Base-by-base conservation (phyloP, 2,329 filamentous ascomycete genomes). In the Davidsoniella eucalypti region DNA sequence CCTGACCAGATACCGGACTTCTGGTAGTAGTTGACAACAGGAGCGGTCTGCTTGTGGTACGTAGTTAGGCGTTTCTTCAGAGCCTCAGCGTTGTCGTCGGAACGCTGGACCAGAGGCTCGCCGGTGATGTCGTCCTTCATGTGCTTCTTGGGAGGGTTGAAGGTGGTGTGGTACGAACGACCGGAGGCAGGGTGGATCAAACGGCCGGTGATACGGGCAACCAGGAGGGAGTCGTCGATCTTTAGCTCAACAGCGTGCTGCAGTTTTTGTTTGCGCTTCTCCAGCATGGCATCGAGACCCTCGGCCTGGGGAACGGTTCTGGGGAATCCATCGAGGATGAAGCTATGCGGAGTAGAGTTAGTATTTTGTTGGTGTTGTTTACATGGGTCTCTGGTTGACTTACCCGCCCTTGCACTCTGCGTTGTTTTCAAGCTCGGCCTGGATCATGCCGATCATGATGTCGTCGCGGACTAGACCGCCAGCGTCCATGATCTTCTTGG, bases 401-500 rank as follows among this genome's bases (percentile, higher is more conserved):
- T 75, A 95, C 90, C 92, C 92, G 69, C 90, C 90, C 72, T 85
- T 85, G 78, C 92, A 98, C 71, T 98, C 90, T 62, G 77, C 69
- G 73, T 98, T 98, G 69, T 76, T 83, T 62, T 93, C 84, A 47
- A 98, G 77, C 75, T 98, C 90, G 65, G 82, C 84, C 79, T 92
- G 90, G 73, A 98, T 98, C 92, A 98, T 98, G 69, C 90, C 87
- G 67, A 98, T 85, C 78, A 98, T 90, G 64, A 98, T 98, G 65
- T 96, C 90, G 68, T 98, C 92, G 67, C 87, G 94, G 65, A 98
- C 92, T 53, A 98, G 80, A 59, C 90, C 90, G 60, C 92, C 92
- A 65, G 90, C 84, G 64, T 98, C 92, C 92, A 98, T 98, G 68
- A 98, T 98, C 80, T 96, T 96, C 82, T 98, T 98, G 58, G 92